Base-by-base conservation (phyloP, 202 grass and related monocot genomes). In the Schoenoplectus tabernaemontani region DNA sequence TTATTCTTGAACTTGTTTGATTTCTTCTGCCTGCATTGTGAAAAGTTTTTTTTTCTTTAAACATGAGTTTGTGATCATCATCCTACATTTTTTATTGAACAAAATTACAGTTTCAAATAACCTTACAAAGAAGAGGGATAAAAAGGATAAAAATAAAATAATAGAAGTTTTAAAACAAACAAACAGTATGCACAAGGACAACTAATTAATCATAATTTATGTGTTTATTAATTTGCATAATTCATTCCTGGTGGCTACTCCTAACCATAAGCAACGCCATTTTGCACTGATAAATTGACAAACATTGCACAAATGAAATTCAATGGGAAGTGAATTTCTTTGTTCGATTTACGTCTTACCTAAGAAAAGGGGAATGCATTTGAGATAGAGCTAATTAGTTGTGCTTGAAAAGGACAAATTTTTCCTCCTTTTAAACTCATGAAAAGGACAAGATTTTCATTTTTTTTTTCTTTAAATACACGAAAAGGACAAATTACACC, bases 371-470 rank as follows among this genome's bases (percentile, higher is more conserved):
- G 76, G 28, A 28, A 78, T 17, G 54, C 17, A 78, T 61, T 78
- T 78, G 34, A 0, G 34, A 78, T 23, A 78, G 26, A 51, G 51
- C 51, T 24, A 54, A 23, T 12, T 59, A 78, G 41, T 28, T 78
- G 34, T 78, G 10, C 75, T 4, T 60, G 54, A 78, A 59, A 78
- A 60, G 5, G 17, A 82, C 79, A 82, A 71, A 7, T 66, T 46
- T 42, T 16, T 37, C 4, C 64, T 32, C 7, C 7, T 65, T 65
- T 38, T n/a, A 9, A 17, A 65, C 6, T n/a, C 62, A 37, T 65
- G 62, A 65, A 65, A 65, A 19, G 16, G 32, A 39, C 62, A 38
- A 28, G 28, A 28, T 28, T 28, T 28, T 28, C 28, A 4, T 47
- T 48, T 16, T 47, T 17, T 53, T 48, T 28, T n/a, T 30, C 4